A percentile compares a stretch with the other conserved stretches of the same genome.
Conservation (phyloP, 106 monocot genomes). For the Posidonia australis region DNA sequence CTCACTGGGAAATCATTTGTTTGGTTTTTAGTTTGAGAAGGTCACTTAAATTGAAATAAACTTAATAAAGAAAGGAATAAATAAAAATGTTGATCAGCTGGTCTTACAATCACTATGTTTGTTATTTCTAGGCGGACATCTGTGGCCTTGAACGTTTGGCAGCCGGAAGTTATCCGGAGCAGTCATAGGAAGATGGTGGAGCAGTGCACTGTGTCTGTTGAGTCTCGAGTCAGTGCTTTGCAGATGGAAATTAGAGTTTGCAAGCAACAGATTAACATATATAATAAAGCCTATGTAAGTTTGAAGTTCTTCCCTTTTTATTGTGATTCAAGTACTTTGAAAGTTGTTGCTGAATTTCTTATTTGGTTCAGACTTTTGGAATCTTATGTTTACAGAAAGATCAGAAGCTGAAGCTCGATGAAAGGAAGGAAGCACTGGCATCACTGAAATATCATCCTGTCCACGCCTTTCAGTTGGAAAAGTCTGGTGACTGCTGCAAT, state of each 20-base stretch:
- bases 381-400: slow-evolving; percentile 39
- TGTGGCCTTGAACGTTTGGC: slow-evolving; percentile 91
- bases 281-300: slow-evolving; percentile 61
- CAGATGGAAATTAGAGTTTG: slow-evolving; percentile 81
- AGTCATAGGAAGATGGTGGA: slow-evolving; percentile 75
- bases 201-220: slow-evolving; percentile 70
- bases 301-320: not conserved
- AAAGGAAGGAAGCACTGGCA: slow-evolving; percentile 40
- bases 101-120: not conserved
- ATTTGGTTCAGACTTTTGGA: not conserved
- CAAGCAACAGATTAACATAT: slow-evolving; percentile 61
- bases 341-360: not conserved
- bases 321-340: not conserved
- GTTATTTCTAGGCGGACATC: slow-evolving; percentile 48
- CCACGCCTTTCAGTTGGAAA: slow-evolving; percentile 10
- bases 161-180: slow-evolving; percentile 70
- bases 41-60: no score
- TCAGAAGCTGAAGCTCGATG: slow-evolving; percentile 40
- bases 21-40: no score
- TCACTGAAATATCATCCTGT: slow-evolving; percentile 74
- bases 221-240: slow-evolving; percentile 45
- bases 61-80: not conserved
- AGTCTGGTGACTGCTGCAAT: slow-evolving; percentile 1
- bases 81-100: not conserved
- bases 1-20: no score